phyloP scores from a whole-genome alignment of 257 asterid genomes.

The Jaltomata sinuosa region DNA sequence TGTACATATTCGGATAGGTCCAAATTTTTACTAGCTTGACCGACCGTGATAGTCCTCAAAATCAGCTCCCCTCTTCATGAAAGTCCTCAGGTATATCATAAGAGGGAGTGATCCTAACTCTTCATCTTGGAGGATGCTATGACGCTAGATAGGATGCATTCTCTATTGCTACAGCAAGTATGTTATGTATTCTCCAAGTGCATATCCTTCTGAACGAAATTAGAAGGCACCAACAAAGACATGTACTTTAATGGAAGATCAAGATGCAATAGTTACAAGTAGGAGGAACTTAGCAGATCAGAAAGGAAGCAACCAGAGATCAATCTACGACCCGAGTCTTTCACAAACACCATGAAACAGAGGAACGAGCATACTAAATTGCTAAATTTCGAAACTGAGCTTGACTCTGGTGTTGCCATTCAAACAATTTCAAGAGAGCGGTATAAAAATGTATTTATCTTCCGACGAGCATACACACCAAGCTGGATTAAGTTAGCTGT shows the following conservation, averaged over 20 bases:
- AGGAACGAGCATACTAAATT: background rate
- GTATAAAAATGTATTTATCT: background rate
- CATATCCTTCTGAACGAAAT: background rate
- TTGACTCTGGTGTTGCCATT: background rate
- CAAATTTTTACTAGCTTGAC: background rate
- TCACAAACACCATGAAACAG: background rate
- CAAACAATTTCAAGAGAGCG: background rate
- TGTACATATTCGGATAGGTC: background rate
- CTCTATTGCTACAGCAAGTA: background rate
- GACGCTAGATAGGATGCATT: background rate
- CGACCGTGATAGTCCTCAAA: background rate
- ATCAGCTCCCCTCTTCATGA: background rate
- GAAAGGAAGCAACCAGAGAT: background rate
- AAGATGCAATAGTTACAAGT: background rate
- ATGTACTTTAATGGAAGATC: background rate
- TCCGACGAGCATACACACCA: background rate
- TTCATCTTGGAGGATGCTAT: constrained; percentile 1
- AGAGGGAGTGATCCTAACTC: constrained; percentile 1
- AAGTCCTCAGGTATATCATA: background rate
- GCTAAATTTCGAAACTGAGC: background rate
- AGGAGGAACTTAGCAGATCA: background rate
- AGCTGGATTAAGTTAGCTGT: background rate
- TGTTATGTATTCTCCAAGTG: background rate
- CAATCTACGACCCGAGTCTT: background rate
- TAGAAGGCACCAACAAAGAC: background rate